These are phyloP conservation scores for Phytophthora pistaciae DNA, from an alignment of 352 stramenopile genomes.

Conservation along the genomic window DNA sequence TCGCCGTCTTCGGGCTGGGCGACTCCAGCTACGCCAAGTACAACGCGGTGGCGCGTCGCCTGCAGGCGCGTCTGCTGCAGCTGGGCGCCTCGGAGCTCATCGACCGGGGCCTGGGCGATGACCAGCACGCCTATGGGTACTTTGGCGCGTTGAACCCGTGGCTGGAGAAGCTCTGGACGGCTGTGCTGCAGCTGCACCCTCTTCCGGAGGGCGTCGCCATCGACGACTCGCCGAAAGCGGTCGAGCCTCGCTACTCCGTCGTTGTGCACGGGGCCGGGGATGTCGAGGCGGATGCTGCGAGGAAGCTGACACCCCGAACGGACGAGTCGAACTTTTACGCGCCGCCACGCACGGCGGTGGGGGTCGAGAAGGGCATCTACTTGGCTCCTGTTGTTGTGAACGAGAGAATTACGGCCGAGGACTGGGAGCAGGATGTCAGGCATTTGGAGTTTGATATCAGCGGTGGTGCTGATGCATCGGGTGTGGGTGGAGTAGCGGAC, in stretches of 20 bases:
- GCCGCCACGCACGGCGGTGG: constrained; percentile 51
- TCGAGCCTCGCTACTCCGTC: constrained; percentile 62
- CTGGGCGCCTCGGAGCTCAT: constrained; percentile 83
- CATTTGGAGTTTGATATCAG: constrained; percentile 79
- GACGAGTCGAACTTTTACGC: constrained; percentile 70
- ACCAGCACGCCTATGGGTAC: constrained; percentile 89
- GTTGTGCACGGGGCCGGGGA: constrained; percentile 31
- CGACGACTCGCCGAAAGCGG: constrained; percentile 68
- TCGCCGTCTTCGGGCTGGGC: constrained; percentile 93
- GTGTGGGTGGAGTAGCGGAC: not conserved
- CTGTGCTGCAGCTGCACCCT: constrained; percentile 56
- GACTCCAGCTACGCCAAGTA: constrained; percentile 95
- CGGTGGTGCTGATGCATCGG: not conserved
- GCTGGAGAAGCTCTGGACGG: constrained; percentile 78
- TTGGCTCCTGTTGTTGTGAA: constrained; percentile 70
- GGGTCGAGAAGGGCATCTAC: constrained; percentile 53
- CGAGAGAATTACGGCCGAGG: constrained; percentile 63
- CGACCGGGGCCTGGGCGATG: constrained; percentile 85
- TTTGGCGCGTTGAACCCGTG: constrained; percentile 87
- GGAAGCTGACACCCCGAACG: constrained; percentile 30
- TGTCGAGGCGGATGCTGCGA: constrained; percentile 22
- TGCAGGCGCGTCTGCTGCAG: constrained; percentile 89
- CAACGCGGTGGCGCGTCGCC: constrained; percentile 88
- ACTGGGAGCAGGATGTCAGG: constrained; percentile 87
- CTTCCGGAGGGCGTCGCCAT: constrained; percentile 65